Percentiles rank a stretch among this genome's conserved stretches.
Evolutionary conservation across 1,284 basidiomycete species (phyloP).

Genomic region (Austroboletus olivaceoglutinosus): DNA sequence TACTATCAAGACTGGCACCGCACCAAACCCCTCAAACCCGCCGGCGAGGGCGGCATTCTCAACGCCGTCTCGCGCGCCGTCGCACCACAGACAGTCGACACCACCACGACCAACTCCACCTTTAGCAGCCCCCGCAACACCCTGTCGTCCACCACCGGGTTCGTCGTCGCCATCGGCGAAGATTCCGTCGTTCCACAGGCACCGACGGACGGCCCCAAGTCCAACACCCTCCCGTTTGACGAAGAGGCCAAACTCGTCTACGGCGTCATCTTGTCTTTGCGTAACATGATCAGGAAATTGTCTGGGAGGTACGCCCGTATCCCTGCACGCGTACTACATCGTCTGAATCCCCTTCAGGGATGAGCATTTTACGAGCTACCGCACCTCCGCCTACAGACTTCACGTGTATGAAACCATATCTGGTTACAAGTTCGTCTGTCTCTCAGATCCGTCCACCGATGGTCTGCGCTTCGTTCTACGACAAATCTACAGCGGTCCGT

Average conservation of each 20-base stretch:
- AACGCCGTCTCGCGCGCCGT: conserved; percentile 73
- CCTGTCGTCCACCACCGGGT: conserved; percentile 56
- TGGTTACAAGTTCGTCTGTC: conserved; percentile 93
- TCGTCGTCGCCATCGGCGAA: conserved; percentile 67
- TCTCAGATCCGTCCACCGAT: conserved; percentile 84
- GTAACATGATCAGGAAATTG: conserved; percentile 95
- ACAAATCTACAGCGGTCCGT: conserved; percentile 92
- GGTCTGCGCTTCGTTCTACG: conserved; percentile 81
- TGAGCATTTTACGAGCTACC: conserved; percentile 89
- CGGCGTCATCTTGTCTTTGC: conserved; percentile 87
- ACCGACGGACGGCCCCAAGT: conserved; percentile 32
- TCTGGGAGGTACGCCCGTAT: conserved; percentile 58
- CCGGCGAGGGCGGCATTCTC: conserved; percentile 67
- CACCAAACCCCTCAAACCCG: conserved; percentile 67
- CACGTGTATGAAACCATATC: conserved; percentile 92
- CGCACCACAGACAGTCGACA: conserved; percentile 40
- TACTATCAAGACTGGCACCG: conserved; percentile 96
- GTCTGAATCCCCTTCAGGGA: conserved; percentile 49
- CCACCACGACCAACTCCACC: conserved; percentile 34
- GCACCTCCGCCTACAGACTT: conserved; percentile 90
- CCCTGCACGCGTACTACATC: background rate
- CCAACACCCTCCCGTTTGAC: conserved; percentile 81
- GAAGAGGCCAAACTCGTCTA: conserved; percentile 98
- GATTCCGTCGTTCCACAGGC: conserved; percentile 41
- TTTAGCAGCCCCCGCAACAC: conserved; percentile 62